Base-by-base conservation (phyloP, 2,329 filamentous ascomycete species). In the Colletotrichum siamense region DNA sequence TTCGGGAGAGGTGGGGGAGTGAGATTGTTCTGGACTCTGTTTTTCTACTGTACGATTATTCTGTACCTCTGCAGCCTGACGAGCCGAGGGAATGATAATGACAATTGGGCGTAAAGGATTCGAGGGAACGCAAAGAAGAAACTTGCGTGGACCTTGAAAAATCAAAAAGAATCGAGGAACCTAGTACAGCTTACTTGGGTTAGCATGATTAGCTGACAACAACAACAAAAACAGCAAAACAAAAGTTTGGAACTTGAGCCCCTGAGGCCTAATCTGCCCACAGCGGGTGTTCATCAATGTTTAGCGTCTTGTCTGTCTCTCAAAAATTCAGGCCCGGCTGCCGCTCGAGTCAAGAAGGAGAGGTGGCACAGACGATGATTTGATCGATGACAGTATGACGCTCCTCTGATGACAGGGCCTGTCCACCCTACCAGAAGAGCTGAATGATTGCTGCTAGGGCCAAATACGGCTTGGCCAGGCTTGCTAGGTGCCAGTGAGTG, bases 291-390 rank as follows among this genome's bases (percentile, higher is more conserved):
- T 39, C 61, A 18, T 55, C 34, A 28, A 30, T 30, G n/a, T 55
- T 44, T 69, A 63, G 55, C 66, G 72, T 61, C 44, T 59, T 71
- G 61, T 66, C 71, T 55, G 55, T 64, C 61, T 71, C 73, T 71
- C 52, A 15, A 65, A 66, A 64, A 72, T 24, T 26, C 61, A 57
- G 55, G 61, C 49, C 49, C 49, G 30, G 32, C 49, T 32, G 52
- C 61, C 34, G 69, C 57, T 26, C 15, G 70, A 69, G 73, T 73
- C 73, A 59, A 69, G 63, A 67, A 59, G 39, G 18, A 67, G 69
- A 73, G 28, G 73, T 61, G 64, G 64, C 70, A 76, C 64, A 52
- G 70, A 30, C 73, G 69, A 73, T 69, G 70, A 73, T 76, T 76
- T 73, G 57, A 65, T 61, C 32, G 34, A 61, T 69, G 70, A 30